Evolutionary conservation across 352 stramenopile species (phyloP).

Genomic region (Globisporangium cystogenes): DNA sequence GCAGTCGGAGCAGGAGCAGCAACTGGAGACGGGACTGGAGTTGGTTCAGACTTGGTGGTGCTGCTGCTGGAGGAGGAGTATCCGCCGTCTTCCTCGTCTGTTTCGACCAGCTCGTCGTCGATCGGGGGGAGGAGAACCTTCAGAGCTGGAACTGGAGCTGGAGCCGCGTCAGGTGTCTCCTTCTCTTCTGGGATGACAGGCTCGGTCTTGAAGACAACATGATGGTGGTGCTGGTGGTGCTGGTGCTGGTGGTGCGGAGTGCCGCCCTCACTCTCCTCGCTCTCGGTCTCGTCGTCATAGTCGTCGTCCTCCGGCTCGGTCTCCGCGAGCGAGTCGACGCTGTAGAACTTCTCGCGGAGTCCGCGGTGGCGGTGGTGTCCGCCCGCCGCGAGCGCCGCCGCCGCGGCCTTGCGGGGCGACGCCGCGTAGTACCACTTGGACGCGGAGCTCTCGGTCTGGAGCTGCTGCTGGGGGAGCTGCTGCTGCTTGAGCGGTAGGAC

Average conservation of each 20-base stretch:
- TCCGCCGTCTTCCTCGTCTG: constrained; percentile 2
- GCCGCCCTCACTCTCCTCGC: constrained; percentile 19
- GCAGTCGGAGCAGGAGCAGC: not conserved
- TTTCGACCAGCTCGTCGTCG: constrained; percentile 1
- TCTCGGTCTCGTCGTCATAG: constrained; percentile 32
- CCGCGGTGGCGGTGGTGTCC: constrained; percentile 4
- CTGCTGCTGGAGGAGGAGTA: constrained; percentile 2
- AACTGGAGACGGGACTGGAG: not conserved
- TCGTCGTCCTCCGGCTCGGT: constrained; percentile 28
- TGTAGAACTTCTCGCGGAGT: constrained; percentile 24
- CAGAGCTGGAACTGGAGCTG: too few relatives aligned
- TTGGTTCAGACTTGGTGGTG: not conserved
- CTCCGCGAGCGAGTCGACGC: constrained; percentile 24
- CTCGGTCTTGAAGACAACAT: not conserved
- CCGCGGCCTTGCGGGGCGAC: constrained; percentile 4
- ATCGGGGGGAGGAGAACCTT: not conserved
- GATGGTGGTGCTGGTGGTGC: constrained; percentile 13
- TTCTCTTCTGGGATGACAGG: constrained; percentile 8
- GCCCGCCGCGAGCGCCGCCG: too few relatives aligned
- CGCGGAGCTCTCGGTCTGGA: not conserved
- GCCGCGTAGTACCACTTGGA: constrained; percentile 3
- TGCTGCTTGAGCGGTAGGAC: not conserved
- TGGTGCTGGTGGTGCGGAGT: constrained; percentile 13
- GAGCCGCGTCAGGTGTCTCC: not conserved
- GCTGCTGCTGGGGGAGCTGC: not conserved